Base-by-base conservation (phyloP, 768 basidiomycete genomes). In the Galerina marginata region DNA sequence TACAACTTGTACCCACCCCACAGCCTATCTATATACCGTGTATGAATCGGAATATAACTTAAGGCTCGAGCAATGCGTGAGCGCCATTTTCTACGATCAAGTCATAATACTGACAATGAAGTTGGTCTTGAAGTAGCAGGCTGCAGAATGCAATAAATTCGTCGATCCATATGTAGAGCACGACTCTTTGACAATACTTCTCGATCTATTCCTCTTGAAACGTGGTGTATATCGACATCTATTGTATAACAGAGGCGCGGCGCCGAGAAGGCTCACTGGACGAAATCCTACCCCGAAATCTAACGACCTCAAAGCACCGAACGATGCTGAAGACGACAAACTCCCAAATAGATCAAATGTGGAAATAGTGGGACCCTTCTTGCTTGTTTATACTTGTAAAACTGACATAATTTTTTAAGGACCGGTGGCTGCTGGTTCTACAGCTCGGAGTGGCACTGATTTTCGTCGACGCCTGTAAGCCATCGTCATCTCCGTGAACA, bases 131-230 rank as follows among this genome's bases (percentile, higher is more conserved):
- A 60, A 57, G 54, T 63, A 91, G 90, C 74, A 33, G 7, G 29
- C 29, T 33, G 29, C 77, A 25, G 76, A 76, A 55, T 92, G 91
- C 67, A 81, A 79, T 39, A 74, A 77, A 26, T 93, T 94, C 67
- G 92, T 88, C 0, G 93, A 95, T 73, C 91, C 91, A 58, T 95
- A 94, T 65, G 91, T 94, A 60, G 93, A 95, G 70, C 89, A 94
- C 62, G 92, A 94, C 70, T 76, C 80, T 0, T 74, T 94, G 60
- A 89, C 86, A 1, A 76, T 94, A 16, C 74, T 91, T 5, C 80
- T 95, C 42, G 93, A 95, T 74, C 81, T 95, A 2, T 89, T 95
- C 52, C 80, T 95, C 23, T 80, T 95, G 23, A 94, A 94, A 72
- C 76, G 89, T 39, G 92, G 85, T 11, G 93, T 94, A 3, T 94